These are phyloP conservation scores for Tephrocybe rancida DNA, from an alignment of 768 basidiomycete genomes.

Conservation along the genomic window DNA sequence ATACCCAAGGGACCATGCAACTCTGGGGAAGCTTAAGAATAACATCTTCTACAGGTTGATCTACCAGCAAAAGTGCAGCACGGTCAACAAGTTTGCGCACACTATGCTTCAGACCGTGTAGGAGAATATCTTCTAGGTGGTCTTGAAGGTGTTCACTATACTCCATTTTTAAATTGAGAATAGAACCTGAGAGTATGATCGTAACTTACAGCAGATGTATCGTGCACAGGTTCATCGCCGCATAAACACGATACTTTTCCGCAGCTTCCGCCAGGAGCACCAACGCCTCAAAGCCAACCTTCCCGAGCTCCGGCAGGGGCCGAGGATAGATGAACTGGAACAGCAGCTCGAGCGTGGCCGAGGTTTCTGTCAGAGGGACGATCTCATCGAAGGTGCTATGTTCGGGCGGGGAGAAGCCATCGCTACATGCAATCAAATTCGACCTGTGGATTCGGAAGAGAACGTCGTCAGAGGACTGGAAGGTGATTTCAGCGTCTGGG, in stretches of 20 bases:
- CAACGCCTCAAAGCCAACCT: constrained; percentile 5
- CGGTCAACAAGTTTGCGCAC: background rate
- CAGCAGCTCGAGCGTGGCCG: constrained; percentile 13
- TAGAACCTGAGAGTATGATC: background rate
- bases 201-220: constrained; percentile 17
- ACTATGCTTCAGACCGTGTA: constrained; percentile 6
- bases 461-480: constrained; percentile 7
- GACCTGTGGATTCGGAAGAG: constrained; percentile 9
- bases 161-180: background rate
- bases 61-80: constrained; percentile 3
- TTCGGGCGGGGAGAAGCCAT: constrained; percentile 9
- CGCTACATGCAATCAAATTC: constrained; percentile 5
- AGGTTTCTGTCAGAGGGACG: constrained; percentile 10
- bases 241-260: constrained; percentile 24
- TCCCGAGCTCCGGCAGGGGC: constrained; percentile 10
- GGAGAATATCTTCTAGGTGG: constrained; percentile 3
- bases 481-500: constrained; percentile 10
- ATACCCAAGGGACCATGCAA: constrained; percentile 2
- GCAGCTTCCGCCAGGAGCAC: constrained; percentile 22
- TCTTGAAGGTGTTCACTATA: constrained; percentile 2
- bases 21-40: background rate
- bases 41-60: constrained; percentile 3
- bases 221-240: constrained; percentile 23
- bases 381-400: constrained; percentile 10
- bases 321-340: constrained; percentile 17